phyloP scores from a whole-genome alignment of 2,329 filamentous ascomycete species.

The Hypoxylon sp. region DNA sequence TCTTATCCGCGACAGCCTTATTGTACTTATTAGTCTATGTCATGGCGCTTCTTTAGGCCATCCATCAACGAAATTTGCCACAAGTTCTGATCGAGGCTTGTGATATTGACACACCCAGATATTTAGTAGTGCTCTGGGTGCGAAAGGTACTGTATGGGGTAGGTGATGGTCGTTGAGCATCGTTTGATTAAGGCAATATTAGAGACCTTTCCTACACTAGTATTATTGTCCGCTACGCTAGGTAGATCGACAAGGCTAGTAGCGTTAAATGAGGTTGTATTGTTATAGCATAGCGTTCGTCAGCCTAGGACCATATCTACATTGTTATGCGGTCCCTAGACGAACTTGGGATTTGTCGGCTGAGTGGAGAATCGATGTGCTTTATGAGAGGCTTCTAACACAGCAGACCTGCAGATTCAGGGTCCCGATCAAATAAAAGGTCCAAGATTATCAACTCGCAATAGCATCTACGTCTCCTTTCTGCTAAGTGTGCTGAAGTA shows the following conservation, averaged over 20 bases:
- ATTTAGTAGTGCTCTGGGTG: constrained; percentile 19
- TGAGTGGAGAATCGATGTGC: constrained; percentile 33
- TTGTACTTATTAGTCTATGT: constrained; percentile 15
- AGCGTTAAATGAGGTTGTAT: constrained; percentile 32
- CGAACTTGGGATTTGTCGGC: constrained; percentile 39
- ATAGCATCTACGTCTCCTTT: constrained; percentile 27
- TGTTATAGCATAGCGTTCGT: constrained; percentile 30
- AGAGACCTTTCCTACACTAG: constrained; percentile 33
- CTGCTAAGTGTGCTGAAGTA: constrained; percentile 32
- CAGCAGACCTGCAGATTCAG: constrained; percentile 38
- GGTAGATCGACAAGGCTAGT: constrained; percentile 39
- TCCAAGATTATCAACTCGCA: constrained; percentile 18
- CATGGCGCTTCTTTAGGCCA: constrained; percentile 29
- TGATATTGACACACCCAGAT: constrained; percentile 35
- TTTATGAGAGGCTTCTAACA: constrained; percentile 33
- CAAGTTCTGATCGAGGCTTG: constrained; percentile 20
- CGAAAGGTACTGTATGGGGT: constrained; percentile 25
- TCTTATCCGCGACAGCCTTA: constrained; percentile 38
- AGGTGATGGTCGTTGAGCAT: constrained; percentile 28
- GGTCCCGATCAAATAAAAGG: constrained; percentile 34
- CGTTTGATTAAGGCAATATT: constrained; percentile 23
- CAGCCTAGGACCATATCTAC: constrained; percentile 22
- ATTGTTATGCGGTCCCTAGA: constrained; percentile 32
- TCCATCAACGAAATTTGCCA: constrained; percentile 29
- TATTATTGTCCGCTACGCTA: constrained; percentile 26